Evolutionary conservation across 2,329 filamentous ascomycete species (phyloP), one percentile per base, ranked within the genome.

Genomic region (Pseudofabraea citricarpa): DNA sequence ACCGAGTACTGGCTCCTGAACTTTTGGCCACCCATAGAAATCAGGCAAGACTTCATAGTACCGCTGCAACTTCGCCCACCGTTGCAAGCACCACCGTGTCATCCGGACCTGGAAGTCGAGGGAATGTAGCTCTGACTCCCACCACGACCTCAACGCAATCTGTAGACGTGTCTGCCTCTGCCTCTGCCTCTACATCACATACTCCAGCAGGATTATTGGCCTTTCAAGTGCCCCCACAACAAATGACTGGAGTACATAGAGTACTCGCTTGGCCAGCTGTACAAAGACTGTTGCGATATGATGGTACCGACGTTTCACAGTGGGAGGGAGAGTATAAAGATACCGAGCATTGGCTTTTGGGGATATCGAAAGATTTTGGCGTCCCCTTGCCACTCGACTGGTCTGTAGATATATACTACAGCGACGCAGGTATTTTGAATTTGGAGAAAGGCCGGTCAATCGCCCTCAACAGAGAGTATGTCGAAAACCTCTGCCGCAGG

Each of bases 211-310:
- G 21, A 12, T 13, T 27, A 27, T 12, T 13, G 7, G 3, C 37
- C 20, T 27, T 40, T 12, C 23, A 27, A 21, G 37, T 40, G 13
- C 26, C 37, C 2, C 10, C 21, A n/a, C 37, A 16, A 8, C 23
- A 40, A 26, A 40, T 13, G 20, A 40, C 26, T 16, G 37, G 29
- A 27, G 37, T 31, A 10, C 37, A 31, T 18, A 40, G 29, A 13
- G 21, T 40, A 5, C 18, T 40, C 13, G n/a, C 15, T 13, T 40
- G 37, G 37, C 37, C 37, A 6, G 37, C 16, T 13, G 37, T 40
- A 18, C 37, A 31, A 19, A 16, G 7, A 9, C 13, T 40, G 21
- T 13, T 40, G n/a, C n/a, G 19, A 9, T 16, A 20, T 13, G 21
- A 40, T 18, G 26, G 26, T 13, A 20, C 20, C 8, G 23, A 27